Percentiles rank a stretch among this genome's conserved stretches.
phyloP scores from a whole-genome alignment of 768 basidiomycete genomes.

The Cystobasidium ongulense region DNA sequence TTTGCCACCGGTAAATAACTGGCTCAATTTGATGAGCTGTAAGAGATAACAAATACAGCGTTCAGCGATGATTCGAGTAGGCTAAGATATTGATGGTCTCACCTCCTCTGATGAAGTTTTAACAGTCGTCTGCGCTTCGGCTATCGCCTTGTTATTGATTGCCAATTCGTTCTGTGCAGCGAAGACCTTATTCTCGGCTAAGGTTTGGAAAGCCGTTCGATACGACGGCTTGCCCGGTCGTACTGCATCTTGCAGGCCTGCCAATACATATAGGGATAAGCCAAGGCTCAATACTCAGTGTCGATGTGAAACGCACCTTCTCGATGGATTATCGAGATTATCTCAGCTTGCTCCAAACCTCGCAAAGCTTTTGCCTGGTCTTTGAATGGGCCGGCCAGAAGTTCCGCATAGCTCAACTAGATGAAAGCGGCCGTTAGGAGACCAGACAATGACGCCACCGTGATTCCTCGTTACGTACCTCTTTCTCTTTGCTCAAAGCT shows the following conservation, averaged over 20 bases:
- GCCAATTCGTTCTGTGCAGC: constrained; percentile 31
- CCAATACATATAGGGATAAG: neutral
- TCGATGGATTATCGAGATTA: constrained; percentile 68
- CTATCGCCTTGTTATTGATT: constrained; percentile 17
- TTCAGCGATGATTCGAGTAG: no score
- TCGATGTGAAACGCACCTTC: constrained; percentile 53
- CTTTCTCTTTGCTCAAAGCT: constrained; percentile 57
- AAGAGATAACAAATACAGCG: no score
- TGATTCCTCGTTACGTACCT: constrained; percentile 41
- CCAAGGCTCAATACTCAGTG: neutral
- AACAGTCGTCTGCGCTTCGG: constrained; percentile 46
- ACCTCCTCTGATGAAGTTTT: constrained; percentile 57
- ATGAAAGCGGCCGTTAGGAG: neutral
- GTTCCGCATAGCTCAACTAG: constrained; percentile 74
- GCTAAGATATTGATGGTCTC: no score
- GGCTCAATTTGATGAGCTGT: constrained; percentile 53
- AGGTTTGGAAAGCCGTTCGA: constrained; percentile 69
- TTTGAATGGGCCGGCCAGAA: constrained; percentile 81
- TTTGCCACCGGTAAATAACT: constrained; percentile 53
- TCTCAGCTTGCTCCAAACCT: constrained; percentile 72
- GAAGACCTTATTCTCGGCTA: constrained; percentile 60
- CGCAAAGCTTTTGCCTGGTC: constrained; percentile 74
- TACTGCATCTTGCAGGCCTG: constrained; percentile 77
- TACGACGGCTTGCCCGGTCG: constrained; percentile 86
- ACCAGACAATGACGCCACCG: neutral